These are phyloP conservation scores for Rhynchospora tenuis DNA, from an alignment of 176 grass and related monocot genomes.

Conservation along the genomic window DNA sequence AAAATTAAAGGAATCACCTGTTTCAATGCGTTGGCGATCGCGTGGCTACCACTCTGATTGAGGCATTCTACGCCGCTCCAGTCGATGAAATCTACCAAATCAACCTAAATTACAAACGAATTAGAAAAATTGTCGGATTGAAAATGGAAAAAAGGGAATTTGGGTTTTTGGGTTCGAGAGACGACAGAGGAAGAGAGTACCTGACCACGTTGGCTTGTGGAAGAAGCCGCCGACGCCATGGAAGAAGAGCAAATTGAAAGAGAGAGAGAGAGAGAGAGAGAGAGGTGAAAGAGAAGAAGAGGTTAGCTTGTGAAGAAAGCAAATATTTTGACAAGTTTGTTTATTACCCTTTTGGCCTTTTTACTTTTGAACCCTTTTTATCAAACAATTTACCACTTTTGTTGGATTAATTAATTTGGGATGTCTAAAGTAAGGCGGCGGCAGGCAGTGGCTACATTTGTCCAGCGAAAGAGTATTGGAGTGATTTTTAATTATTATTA, in stretches of 20 bases:
- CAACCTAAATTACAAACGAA: constrained; percentile 60
- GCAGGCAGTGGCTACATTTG: no score
- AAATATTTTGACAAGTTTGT: background rate
- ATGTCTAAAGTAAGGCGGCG: no score
- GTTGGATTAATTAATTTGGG: constrained; percentile 16
- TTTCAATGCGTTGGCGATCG: constrained; percentile 69
- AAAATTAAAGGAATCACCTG: constrained; percentile 32
- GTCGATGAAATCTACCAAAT: constrained; percentile 95
- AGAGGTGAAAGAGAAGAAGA: background rate
- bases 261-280: background rate
- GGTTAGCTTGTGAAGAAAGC: background rate
- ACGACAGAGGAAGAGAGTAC: background rate
- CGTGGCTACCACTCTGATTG: constrained; percentile 72
- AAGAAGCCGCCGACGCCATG: background rate
- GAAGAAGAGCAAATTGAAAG: background rate
- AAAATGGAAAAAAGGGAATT: constrained; percentile 26
- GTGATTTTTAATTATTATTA: no score
- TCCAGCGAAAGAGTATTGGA: no score
- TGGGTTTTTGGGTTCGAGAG: constrained; percentile 27
- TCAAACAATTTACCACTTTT: constrained; percentile 29
- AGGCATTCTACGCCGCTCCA: constrained; percentile 98
- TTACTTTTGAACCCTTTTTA: background rate
- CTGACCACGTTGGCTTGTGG: background rate
- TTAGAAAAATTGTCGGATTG: background rate
- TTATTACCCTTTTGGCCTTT: background rate